Percentiles rank a stretch among this genome's conserved stretches.
Evolutionary conservation across 2,329 filamentous ascomycete species (phyloP).

Genomic region (Raffaelea deltoideospora): DNA sequence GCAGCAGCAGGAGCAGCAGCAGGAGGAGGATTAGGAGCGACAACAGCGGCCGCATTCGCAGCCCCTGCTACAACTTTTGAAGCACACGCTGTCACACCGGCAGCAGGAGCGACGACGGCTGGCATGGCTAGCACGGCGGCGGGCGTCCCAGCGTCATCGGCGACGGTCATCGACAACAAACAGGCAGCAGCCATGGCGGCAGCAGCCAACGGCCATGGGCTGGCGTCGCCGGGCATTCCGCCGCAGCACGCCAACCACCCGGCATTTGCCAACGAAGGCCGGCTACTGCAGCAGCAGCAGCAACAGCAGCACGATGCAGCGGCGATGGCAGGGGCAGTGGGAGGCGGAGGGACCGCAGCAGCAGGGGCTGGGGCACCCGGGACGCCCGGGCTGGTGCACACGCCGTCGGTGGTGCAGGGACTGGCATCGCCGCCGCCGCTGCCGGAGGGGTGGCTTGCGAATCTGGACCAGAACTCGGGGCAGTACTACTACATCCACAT

Average conservation of each 20-base stretch:
- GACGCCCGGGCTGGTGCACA: conserved; percentile 28
- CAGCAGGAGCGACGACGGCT: conserved; percentile 1
- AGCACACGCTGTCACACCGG: not conserved
- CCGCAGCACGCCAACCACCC: conserved; percentile 57
- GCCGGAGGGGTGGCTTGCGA: conserved; percentile 96
- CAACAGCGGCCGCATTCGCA: conserved; percentile 20
- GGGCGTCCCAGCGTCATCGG: conserved; percentile 1
- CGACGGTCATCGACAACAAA: conserved; percentile 5
- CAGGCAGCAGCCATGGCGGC: conserved; percentile 12
- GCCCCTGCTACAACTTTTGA: conserved; percentile 14
- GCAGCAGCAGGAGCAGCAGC: too few relatives aligned
- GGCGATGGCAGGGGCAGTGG: too few relatives aligned
- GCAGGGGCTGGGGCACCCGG: conserved; percentile 18
- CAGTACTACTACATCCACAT: conserved; percentile 99
- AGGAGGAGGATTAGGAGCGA: too few relatives aligned
- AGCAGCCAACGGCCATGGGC: conserved; percentile 12
- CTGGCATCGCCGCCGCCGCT: conserved; percentile 81
- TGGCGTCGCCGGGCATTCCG: conserved; percentile 26
- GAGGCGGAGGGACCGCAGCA: conserved; percentile 26
- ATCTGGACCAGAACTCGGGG: conserved; percentile 86
- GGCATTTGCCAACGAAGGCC: conserved; percentile 81
- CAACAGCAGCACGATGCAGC: too few relatives aligned
- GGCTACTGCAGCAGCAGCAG: too few relatives aligned
- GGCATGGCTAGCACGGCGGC: not conserved
- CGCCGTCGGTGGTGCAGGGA: conserved; percentile 29